Percentiles rank a stretch among this genome's conserved stretches.
Conservation (phyloP, 306 rosid genomes). For the Amphicarpaea edgeworthii region DNA sequence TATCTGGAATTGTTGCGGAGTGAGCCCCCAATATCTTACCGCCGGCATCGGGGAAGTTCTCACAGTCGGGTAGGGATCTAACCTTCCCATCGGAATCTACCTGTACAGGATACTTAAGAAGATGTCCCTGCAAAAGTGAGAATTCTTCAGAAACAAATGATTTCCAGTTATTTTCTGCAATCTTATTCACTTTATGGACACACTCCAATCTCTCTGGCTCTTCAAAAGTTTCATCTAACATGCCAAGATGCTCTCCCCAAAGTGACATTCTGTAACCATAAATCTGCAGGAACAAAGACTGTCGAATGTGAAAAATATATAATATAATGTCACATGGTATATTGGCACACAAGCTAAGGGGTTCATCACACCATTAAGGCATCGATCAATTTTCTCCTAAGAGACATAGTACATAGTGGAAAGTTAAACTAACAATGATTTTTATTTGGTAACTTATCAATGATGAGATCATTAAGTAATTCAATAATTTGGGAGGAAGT, state of each 20-base stretch:
- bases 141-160: constrained; percentile 54
- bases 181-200: constrained; percentile 66
- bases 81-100: constrained; percentile 68
- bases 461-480: constrained; percentile 31
- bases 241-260: constrained; percentile 89
- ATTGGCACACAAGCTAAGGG: constrained; percentile 9
- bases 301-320: not conserved
- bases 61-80: constrained; percentile 57
- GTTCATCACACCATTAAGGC: constrained; percentile 31
- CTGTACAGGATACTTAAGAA: constrained; percentile 79
- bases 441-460: constrained; percentile 23
- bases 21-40: constrained; percentile 74
- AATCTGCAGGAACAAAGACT: constrained; percentile 59
- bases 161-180: constrained; percentile 77
- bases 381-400: constrained; percentile 13
- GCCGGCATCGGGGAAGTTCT: constrained; percentile 85
- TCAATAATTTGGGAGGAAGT: constrained; percentile 24
- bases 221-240: constrained; percentile 54
- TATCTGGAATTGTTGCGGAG: constrained; percentile 70
- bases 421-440: constrained; percentile 26
- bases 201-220: constrained; percentile 81
- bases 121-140: constrained; percentile 71
- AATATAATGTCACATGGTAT: constrained; percentile 36
- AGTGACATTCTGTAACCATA: constrained; percentile 94
- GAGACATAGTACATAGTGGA: constrained; percentile 8